A percentile compares a stretch with the other conserved stretches of the same genome.
phyloP scores from a whole-genome alignment of 306 rosid genomes.

The Chamaecrista fasciculata region DNA sequence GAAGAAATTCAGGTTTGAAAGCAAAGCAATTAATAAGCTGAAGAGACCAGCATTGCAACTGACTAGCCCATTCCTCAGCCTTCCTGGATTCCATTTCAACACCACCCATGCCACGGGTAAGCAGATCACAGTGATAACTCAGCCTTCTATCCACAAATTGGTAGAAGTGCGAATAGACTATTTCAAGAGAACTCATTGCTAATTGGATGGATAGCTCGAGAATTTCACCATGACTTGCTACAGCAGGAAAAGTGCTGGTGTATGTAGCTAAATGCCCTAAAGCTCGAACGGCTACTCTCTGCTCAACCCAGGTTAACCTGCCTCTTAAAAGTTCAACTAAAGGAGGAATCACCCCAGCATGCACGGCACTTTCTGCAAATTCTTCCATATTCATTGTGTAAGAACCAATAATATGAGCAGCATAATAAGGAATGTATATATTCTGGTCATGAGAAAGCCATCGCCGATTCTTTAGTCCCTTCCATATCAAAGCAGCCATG shows the following conservation, averaged over 20 bases:
- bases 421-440: conserved; percentile 94
- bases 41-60: conserved; percentile 98
- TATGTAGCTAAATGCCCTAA: conserved; percentile 97
- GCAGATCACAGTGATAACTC: conserved; percentile 95
- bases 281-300: conserved; percentile 98
- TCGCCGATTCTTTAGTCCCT: conserved; percentile 92
- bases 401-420: conserved; percentile 97
- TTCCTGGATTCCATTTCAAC: conserved; percentile 99
- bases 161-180: conserved; percentile 94
- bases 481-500: conserved; percentile 94
- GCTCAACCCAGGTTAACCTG: conserved; percentile 98
- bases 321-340: conserved; percentile 93
- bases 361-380: conserved; percentile 81
- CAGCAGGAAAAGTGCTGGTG: conserved; percentile 74
- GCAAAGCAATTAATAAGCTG: conserved; percentile 98
- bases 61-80: conserved; percentile 99
- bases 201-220: conserved; percentile 93
- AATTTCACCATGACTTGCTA: conserved; percentile 88
- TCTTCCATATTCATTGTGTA: conserved; percentile 99
- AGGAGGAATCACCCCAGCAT: conserved; percentile 88
- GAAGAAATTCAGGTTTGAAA: conserved; percentile 89
- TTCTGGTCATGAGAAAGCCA: conserved; percentile 99
- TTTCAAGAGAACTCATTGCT: conserved; percentile 87
- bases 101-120: conserved; percentile 99
- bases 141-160: conserved; percentile 87